Conservation (phyloP, 1,284 basidiomycete genomes). For the Marasmius tenuissimus region DNA sequence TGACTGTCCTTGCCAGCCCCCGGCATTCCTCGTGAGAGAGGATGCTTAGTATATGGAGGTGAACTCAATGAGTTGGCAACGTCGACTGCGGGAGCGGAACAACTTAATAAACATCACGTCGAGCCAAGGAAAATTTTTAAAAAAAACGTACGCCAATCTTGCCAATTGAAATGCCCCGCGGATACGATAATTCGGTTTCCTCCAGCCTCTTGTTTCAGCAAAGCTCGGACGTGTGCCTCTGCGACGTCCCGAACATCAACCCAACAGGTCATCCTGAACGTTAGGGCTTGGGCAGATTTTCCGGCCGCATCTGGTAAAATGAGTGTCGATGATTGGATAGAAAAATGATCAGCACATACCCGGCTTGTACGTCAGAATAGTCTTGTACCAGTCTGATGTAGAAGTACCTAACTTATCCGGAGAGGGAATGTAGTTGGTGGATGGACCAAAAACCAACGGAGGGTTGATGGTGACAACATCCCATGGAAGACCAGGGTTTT, state of each 20-base stretch:
- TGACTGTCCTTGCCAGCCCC: slow-evolving; percentile 24
- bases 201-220: slow-evolving; percentile 46
- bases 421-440: slow-evolving; percentile 26
- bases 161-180: slow-evolving; percentile 24
- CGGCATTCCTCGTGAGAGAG: slow-evolving; percentile 28
- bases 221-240: slow-evolving; percentile 48
- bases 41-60: slow-evolving; percentile 22
- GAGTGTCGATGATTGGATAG: no score
- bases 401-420: slow-evolving; percentile 27
- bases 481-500: slow-evolving; percentile 17
- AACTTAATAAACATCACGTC: neutral
- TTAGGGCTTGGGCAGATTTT: slow-evolving; percentile 12
- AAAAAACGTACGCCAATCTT: slow-evolving; percentile 29
- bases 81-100: slow-evolving; percentile 22
- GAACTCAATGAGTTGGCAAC: slow-evolving; percentile 26
- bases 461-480: slow-evolving; percentile 22
- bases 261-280: slow-evolving; percentile 27
- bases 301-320: slow-evolving; percentile 7
- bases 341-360: no score
- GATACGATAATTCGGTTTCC: slow-evolving; percentile 49
- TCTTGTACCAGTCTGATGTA: slow-evolving; percentile 21
- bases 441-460: slow-evolving; percentile 26
- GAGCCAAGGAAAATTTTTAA: neutral
- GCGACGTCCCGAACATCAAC: slow-evolving; percentile 64
- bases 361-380: slow-evolving; percentile 19